These are phyloP conservation scores for Brettanomyces bruxellensis DNA, from an alignment of 805 yeast genomes.

Conservation along the genomic window DNA sequence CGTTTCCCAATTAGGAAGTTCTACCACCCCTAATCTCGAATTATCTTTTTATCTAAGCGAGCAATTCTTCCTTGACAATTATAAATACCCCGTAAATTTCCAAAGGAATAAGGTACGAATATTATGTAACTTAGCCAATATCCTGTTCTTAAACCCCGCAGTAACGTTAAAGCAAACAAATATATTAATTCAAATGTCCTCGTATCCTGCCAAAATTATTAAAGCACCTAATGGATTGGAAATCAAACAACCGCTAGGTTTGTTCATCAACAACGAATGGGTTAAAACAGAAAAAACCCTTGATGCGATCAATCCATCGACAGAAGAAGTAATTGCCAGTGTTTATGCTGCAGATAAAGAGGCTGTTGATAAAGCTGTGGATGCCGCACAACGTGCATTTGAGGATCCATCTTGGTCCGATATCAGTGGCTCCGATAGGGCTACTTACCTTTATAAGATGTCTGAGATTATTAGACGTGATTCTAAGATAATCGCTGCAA, in stretches of 20 bases:
- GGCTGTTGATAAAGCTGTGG: slow-evolving; percentile 61
- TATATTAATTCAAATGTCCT: not conserved
- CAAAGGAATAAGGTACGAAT: too few relatives aligned
- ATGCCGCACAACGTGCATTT: slow-evolving; percentile 57
- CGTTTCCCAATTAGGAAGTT: too few relatives aligned
- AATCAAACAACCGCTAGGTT: slow-evolving; percentile 36
- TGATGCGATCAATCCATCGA: slow-evolving; percentile 26
- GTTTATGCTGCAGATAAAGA: slow-evolving; percentile 48
- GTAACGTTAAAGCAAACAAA: too few relatives aligned
- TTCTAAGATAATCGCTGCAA: slow-evolving; percentile 38
- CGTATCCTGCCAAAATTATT: slow-evolving; percentile 16
- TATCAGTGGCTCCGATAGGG: slow-evolving; percentile 43
- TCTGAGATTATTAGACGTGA: slow-evolving; percentile 44
- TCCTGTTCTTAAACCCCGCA: too few relatives aligned
- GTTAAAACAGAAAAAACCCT: slow-evolving; percentile 17
- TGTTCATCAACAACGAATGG: slow-evolving; percentile 54
- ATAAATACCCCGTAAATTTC: too few relatives aligned
- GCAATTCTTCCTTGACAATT: too few relatives aligned
- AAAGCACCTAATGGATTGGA: slow-evolving; percentile 23
- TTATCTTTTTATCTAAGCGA: too few relatives aligned
- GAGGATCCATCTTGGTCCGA: slow-evolving; percentile 35
- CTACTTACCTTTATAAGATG: slow-evolving; percentile 40
- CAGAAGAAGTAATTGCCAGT: slow-evolving; percentile 50
- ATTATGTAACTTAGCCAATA: too few relatives aligned
- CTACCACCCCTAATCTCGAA: too few relatives aligned